A percentile compares a stretch with the other conserved stretches of the same genome.
These are phyloP conservation scores for Vigna reflexopilosa DNA, from an alignment of 306 rosid species.

Conservation along the genomic window DNA sequence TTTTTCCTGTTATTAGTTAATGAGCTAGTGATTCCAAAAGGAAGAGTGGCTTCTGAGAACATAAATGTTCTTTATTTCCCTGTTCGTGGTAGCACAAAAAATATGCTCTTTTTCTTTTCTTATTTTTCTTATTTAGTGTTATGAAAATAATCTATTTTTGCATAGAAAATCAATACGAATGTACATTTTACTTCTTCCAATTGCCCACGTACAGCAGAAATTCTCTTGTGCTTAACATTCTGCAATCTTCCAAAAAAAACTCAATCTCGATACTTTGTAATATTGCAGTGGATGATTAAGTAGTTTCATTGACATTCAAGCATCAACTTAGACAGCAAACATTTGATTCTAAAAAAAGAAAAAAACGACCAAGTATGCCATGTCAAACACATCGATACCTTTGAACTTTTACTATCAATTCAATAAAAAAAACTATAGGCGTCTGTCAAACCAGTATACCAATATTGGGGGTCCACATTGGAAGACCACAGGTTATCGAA, in stretches of 20 bases:
- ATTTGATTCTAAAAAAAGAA: background rate
- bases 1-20: background rate
- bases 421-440: background rate
- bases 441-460: background rate
- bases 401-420: background rate
- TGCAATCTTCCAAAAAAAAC: background rate
- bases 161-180: background rate
- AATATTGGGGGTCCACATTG: background rate
- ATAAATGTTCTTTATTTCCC: background rate
- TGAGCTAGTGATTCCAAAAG: background rate
- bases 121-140: background rate
- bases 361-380: background rate
- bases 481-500: background rate
- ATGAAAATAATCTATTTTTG: background rate
- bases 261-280: background rate
- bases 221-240: background rate
- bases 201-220: background rate
- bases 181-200: background rate
- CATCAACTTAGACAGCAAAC: background rate
- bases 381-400: background rate
- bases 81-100: no score
- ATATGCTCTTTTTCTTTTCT: no score
- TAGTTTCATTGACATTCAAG: background rate
- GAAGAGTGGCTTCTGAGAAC: background rate
- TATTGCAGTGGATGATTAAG: background rate